A percentile compares a stretch with the other conserved stretches of the same genome.
phyloP scores from a whole-genome alignment of 208 protist species.

The Angomonas ambiguus region DNA sequence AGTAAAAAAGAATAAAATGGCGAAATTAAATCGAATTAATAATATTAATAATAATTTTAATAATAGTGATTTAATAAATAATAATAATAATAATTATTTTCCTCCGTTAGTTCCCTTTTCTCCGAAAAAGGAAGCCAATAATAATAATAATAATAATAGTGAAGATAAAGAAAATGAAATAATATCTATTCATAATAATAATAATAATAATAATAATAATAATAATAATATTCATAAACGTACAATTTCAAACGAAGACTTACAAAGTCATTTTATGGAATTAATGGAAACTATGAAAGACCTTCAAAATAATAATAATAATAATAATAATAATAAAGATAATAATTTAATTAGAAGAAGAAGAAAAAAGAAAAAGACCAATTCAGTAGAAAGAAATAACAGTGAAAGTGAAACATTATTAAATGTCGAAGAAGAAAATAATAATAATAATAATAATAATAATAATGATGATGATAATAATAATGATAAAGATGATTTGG shows the following conservation, averaged over 20 bases:
- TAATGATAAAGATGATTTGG: no score
- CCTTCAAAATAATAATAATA: not conserved
- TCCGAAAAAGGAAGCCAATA: not conserved
- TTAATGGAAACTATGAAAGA: not conserved
- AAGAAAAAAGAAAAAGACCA: constrained; percentile 4
- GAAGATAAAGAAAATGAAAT: not conserved
- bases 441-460: not conserved
- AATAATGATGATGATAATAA: not conserved
- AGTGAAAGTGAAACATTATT: not conserved
- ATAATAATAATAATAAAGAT: not conserved
- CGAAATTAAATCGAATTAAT: not conserved
- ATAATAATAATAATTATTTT: no score
- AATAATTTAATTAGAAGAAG: not conserved
- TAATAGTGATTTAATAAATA: not conserved
- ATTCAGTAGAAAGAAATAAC: not conserved
- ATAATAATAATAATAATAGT: constrained; percentile 1
- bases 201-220: not conserved
- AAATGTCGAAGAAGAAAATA: not conserved
- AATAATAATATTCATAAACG: not conserved
- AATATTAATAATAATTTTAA: constrained; percentile 1
- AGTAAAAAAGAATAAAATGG: no score
- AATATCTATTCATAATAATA: not conserved
- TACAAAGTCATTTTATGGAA: no score
- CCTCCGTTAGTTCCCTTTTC: not conserved
- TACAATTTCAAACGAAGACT: no score